phyloP scores from a whole-genome alignment of 805 yeast species.

The Yarrowia deformans region DNA sequence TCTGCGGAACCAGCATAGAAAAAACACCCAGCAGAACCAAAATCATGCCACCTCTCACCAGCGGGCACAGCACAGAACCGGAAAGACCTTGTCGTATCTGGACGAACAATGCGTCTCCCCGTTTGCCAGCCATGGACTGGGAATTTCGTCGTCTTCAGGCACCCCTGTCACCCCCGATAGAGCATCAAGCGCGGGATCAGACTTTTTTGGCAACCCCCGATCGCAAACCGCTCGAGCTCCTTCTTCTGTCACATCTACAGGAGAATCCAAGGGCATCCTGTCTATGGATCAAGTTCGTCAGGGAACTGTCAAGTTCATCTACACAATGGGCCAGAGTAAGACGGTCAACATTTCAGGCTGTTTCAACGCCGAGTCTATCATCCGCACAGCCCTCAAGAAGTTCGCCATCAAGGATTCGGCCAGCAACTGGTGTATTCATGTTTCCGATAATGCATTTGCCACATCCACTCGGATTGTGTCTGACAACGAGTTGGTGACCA shows the following conservation, averaged over 20 bases:
- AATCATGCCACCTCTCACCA: not conserved
- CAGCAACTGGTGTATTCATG: constrained; percentile 55
- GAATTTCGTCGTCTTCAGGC: constrained; percentile 31
- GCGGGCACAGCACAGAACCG: constrained; percentile 2
- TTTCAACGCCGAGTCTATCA: constrained; percentile 79
- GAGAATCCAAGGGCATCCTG: constrained; percentile 47
- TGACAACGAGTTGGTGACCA: constrained; percentile 82
- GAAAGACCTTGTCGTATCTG: constrained; percentile 41
- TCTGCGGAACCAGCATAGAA: constrained; percentile 49
- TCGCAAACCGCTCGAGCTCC: constrained; percentile 7
- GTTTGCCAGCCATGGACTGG: constrained; percentile 36
- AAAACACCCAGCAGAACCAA: constrained; percentile 20
- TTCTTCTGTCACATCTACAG: not conserved
- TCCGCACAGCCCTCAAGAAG: constrained; percentile 68
- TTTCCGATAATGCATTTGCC: constrained; percentile 63
- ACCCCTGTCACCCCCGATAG: constrained; percentile 15
- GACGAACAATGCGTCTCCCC: constrained; percentile 45
- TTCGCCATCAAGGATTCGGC: constrained; percentile 50
- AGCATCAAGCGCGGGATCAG: constrained; percentile 12
- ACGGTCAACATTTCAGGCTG: constrained; percentile 78
- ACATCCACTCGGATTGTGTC: constrained; percentile 59
- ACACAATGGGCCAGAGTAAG: constrained; percentile 75
- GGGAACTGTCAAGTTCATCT: constrained; percentile 66
- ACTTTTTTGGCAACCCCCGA: not conserved
- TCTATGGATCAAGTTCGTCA: constrained; percentile 51